phyloP scores from a whole-genome alignment of 495 filamentous ascomycete species.

The Evansstolkia leycettana region DNA sequence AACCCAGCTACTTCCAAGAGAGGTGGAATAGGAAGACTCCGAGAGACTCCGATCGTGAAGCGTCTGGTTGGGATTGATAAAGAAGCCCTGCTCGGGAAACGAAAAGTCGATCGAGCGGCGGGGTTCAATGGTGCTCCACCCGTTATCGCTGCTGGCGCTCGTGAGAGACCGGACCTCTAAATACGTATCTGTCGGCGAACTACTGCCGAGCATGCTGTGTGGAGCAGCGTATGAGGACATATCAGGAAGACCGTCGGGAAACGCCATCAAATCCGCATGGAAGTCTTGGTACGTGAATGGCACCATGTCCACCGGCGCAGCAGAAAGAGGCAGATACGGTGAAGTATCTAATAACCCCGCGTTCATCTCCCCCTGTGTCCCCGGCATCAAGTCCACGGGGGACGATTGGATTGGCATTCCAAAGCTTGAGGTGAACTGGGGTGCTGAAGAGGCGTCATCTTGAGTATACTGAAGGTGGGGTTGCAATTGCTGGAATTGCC shows the following conservation, averaged over 20 bases:
- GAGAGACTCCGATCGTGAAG: slow-evolving; percentile 76
- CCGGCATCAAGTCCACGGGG: slow-evolving; percentile 59
- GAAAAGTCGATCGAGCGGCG: slow-evolving; percentile 40
- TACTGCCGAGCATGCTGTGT: slow-evolving; percentile 45
- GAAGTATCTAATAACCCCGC: slow-evolving; percentile 51
- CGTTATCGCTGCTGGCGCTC: slow-evolving; percentile 68
- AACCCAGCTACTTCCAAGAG: slow-evolving; percentile 61
- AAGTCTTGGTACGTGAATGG: slow-evolving; percentile 68
- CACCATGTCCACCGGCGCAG: slow-evolving; percentile 52
- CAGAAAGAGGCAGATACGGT: slow-evolving; percentile 56
- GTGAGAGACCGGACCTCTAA: slow-evolving; percentile 71
- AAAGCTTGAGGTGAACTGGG: slow-evolving; percentile 35
- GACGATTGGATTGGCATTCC: slow-evolving; percentile 41
- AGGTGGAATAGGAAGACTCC: slow-evolving; percentile 66
- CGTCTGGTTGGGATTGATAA: slow-evolving; percentile 79
- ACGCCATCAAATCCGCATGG: slow-evolving; percentile 42
- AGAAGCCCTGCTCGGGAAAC: slow-evolving; percentile 43
- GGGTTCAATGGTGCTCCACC: slow-evolving; percentile 66
- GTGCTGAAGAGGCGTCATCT: slow-evolving; percentile 38
- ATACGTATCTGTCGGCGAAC: slow-evolving; percentile 72
- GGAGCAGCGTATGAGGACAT: slow-evolving; percentile 32
- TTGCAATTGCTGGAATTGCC: slow-evolving; percentile 42
- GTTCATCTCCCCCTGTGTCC: slow-evolving; percentile 51
- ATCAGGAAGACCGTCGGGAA: slow-evolving; percentile 43
- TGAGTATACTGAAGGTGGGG: slow-evolving; percentile 32